A percentile compares a stretch with the other conserved stretches of the same genome.
phyloP scores from a whole-genome alignment of 805 yeast genomes.

The Myxozyma mucilagina region DNA sequence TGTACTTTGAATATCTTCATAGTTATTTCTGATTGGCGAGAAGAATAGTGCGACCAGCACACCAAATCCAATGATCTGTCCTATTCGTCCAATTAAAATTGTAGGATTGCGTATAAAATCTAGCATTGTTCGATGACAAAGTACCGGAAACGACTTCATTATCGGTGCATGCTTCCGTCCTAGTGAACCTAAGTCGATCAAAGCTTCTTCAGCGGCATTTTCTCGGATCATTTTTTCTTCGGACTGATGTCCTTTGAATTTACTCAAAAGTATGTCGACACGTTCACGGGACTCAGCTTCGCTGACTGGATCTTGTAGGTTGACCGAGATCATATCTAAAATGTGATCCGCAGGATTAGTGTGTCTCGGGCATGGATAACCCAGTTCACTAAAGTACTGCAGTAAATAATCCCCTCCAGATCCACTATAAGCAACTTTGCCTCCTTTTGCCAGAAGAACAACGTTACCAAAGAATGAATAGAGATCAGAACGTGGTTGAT shows the following conservation, averaged over 20 bases:
- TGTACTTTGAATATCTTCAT: constrained; percentile 59
- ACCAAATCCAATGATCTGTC: constrained; percentile 65
- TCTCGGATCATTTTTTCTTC: background rate
- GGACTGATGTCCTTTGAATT: constrained; percentile 3
- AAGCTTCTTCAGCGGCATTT: background rate
- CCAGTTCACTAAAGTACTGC: constrained; percentile 50
- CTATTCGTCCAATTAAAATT: constrained; percentile 60
- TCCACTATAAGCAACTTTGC: constrained; percentile 56
- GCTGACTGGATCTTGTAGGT: constrained; percentile 47
- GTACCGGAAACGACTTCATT: constrained; percentile 41
- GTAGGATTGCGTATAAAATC: constrained; percentile 56
- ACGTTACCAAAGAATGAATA: constrained; percentile 67
- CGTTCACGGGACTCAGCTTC: constrained; percentile 47
- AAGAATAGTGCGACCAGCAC: constrained; percentile 67
- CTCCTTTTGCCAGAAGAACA: constrained; percentile 72
- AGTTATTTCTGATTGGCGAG: constrained; percentile 54
- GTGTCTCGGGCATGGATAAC: constrained; percentile 58
- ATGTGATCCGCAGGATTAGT: constrained; percentile 75
- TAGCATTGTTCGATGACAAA: constrained; percentile 44
- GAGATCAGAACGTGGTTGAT: constrained; percentile 75
- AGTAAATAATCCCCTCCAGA: constrained; percentile 53
- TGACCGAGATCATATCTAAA: constrained; percentile 67
- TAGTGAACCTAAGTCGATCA: constrained; percentile 36
- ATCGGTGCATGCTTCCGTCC: constrained; percentile 41
- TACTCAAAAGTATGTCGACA: constrained; percentile 44